Evolutionary conservation across 129 eudicot species (phyloP).

Genomic region (Flaveria ramosissima): DNA sequence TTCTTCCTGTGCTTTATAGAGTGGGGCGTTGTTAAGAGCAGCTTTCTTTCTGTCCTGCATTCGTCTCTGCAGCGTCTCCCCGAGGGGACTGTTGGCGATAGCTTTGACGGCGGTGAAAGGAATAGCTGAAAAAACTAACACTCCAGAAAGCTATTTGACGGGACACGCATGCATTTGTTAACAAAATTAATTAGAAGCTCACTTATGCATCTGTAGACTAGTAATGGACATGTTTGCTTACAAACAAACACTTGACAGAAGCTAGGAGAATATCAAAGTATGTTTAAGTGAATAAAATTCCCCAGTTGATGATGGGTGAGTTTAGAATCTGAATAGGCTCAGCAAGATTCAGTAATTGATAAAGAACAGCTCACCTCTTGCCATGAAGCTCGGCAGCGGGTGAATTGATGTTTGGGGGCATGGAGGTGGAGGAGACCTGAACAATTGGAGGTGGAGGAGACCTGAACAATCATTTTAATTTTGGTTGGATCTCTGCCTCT

Average conservation of each 20-base stretch:
- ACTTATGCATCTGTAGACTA: too few relatives aligned
- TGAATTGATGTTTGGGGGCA: background rate
- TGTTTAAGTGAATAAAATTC: too few relatives aligned
- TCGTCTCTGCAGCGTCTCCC: conserved; percentile 63
- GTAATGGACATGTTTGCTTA: too few relatives aligned
- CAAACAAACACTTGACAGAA: too few relatives aligned
- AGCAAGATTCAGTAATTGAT: too few relatives aligned
- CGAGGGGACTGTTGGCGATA: conserved; percentile 91
- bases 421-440: background rate
- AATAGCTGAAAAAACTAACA: conserved; percentile 86
- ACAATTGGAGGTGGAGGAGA: background rate
- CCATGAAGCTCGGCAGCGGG: conserved; percentile 75
- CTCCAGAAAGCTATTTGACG: conserved; percentile 70
- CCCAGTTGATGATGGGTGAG: too few relatives aligned
- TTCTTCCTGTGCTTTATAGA: conserved; percentile 42
- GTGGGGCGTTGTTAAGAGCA: conserved; percentile 46
- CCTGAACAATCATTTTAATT: background rate
- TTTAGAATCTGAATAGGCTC: too few relatives aligned
- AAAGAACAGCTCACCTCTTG: conserved; percentile 58
- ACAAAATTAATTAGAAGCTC: background rate
- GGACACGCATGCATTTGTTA: too few relatives aligned
- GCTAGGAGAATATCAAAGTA: too few relatives aligned
- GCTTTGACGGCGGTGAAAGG: conserved; percentile 96
- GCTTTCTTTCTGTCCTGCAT: conserved; percentile 62
- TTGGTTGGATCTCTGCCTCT: too few relatives aligned